Conservation (phyloP, 495 filamentous ascomycete species). For the Viridothelium virens region DNA sequence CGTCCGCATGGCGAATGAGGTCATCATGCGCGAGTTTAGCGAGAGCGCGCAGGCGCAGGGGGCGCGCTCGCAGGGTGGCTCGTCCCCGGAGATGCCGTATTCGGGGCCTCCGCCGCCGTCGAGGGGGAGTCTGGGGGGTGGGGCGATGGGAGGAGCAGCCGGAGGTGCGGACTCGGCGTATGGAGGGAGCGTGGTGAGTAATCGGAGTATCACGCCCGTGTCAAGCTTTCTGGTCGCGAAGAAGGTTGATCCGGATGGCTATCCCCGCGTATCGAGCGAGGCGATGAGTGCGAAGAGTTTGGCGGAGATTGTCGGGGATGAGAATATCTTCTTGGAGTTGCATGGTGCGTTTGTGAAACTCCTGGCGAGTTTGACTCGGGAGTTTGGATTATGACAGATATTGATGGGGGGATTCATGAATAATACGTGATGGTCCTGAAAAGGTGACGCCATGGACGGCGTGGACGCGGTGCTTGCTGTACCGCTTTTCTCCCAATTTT, state of each 20-base stretch:
- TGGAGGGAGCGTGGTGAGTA: constrained; percentile 12
- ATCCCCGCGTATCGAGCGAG: constrained; percentile 35
- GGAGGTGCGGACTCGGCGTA: background rate
- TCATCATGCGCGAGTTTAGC: constrained; percentile 19
- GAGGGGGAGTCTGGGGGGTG: constrained; percentile 11
- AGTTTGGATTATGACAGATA: constrained; percentile 24
- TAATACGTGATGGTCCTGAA: background rate
- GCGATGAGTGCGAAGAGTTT: constrained; percentile 65
- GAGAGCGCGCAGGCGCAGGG: constrained; percentile 4
- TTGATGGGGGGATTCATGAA: background rate
- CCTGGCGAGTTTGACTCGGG: constrained; percentile 26
- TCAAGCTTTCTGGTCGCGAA: constrained; percentile 59
- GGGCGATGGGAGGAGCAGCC: background rate
- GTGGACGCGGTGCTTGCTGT: background rate
- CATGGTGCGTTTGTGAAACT: constrained; percentile 57
- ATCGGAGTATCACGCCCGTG: constrained; percentile 45
- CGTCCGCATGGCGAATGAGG: constrained; percentile 52
- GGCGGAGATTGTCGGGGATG: constrained; percentile 76
- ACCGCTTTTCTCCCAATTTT: background rate
- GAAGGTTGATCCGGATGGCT: constrained; percentile 51
- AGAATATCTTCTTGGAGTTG: constrained; percentile 81
- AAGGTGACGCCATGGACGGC: background rate
- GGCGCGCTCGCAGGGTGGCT: constrained; percentile 8
- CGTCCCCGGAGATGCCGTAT: constrained; percentile 24
- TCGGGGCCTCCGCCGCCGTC: constrained; percentile 24